These are phyloP conservation scores for Diaporthe sp. DNA, from an alignment of 2,329 filamentous ascomycete species.

Conservation along the genomic window DNA sequence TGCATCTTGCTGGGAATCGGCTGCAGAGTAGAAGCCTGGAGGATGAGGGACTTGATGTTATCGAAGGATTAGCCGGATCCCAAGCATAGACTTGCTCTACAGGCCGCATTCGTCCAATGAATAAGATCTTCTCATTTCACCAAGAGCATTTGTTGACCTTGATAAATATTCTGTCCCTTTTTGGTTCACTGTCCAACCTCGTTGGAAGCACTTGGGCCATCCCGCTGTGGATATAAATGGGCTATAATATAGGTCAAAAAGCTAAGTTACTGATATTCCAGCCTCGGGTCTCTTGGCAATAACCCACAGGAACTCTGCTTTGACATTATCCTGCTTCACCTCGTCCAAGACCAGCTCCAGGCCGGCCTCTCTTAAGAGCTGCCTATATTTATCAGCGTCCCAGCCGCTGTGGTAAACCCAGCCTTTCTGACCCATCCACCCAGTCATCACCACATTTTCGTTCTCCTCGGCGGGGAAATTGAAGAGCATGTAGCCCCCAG, in stretches of 20 bases:
- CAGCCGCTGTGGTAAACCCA: constrained; percentile 62
- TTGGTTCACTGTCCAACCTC: no score
- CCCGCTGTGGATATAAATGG: no score
- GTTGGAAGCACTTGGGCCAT: no score
- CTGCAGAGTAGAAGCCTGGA: no score
- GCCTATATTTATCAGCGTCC: constrained; percentile 53
- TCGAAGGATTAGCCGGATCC: no score
- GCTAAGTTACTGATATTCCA: neutral
- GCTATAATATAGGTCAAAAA: neutral
- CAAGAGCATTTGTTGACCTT: neutral
- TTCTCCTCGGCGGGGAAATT: constrained; percentile 59
- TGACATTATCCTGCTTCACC: constrained; percentile 50
- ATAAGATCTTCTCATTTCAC: neutral
- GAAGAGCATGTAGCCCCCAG: constrained; percentile 63
- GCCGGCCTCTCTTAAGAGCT: constrained; percentile 49
- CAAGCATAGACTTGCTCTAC: neutral
- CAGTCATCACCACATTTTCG: constrained; percentile 49
- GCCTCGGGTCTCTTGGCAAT: constrained; percentile 50
- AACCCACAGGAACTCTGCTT: constrained; percentile 57
- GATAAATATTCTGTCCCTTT: no score
- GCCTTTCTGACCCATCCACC: constrained; percentile 55
- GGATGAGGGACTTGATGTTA: no score
- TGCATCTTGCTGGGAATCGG: no score
- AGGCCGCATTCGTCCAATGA: neutral
- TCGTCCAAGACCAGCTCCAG: constrained; percentile 52